A percentile compares a stretch with the other conserved stretches of the same genome.
Evolutionary conservation across 2,329 filamentous ascomycete genomes (phyloP).

Genomic region (Zymoseptoria crescenta): DNA sequence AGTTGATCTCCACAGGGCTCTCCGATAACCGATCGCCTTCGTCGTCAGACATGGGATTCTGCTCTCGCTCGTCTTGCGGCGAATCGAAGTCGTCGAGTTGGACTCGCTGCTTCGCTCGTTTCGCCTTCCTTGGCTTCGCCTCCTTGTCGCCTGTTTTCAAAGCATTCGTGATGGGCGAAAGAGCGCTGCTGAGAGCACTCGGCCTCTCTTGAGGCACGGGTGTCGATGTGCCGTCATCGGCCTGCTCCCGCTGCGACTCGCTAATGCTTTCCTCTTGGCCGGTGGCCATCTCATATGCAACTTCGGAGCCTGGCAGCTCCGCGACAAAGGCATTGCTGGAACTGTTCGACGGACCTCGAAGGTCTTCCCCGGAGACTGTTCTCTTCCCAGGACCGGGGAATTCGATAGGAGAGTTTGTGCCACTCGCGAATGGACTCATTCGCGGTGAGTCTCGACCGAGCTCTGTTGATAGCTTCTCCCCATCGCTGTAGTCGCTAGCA

Average conservation of each 20-base stretch:
- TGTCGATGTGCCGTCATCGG: slow-evolving; percentile 3
- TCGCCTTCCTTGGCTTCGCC: slow-evolving; percentile 48
- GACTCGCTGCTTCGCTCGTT: slow-evolving; percentile 53
- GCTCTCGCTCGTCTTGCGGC: slow-evolving; percentile 36
- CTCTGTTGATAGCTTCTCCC: slow-evolving; percentile 27
- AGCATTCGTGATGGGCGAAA: slow-evolving; percentile 37
- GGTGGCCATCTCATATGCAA: slow-evolving; percentile 35
- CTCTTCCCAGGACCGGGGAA: slow-evolving; percentile 9
- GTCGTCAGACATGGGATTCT: slow-evolving; percentile 36
- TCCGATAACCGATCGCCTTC: slow-evolving; percentile 50
- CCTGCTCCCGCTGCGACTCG: slow-evolving; percentile 5
- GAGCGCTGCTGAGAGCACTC: slow-evolving; percentile 16
- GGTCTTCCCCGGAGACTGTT: slow-evolving; percentile 8
- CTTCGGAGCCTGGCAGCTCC: slow-evolving; percentile 32
- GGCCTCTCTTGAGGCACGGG: slow-evolving; percentile 8
- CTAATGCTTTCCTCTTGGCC: slow-evolving; percentile 33
- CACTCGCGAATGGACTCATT: slow-evolving; percentile 16
- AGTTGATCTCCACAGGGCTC: slow-evolving; percentile 59
- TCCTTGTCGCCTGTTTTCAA: slow-evolving; percentile 34
- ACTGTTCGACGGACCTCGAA: slow-evolving; percentile 4
- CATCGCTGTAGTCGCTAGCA: slow-evolving; percentile 15
- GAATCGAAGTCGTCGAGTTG: slow-evolving; percentile 66
- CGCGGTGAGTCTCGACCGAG: slow-evolving; percentile 17
- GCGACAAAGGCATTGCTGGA: slow-evolving; percentile 22
- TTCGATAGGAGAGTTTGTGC: slow-evolving; percentile 18